phyloP scores from a whole-genome alignment of 495 filamentous ascomycete genomes.

The Penicillium dipodomyicola region DNA sequence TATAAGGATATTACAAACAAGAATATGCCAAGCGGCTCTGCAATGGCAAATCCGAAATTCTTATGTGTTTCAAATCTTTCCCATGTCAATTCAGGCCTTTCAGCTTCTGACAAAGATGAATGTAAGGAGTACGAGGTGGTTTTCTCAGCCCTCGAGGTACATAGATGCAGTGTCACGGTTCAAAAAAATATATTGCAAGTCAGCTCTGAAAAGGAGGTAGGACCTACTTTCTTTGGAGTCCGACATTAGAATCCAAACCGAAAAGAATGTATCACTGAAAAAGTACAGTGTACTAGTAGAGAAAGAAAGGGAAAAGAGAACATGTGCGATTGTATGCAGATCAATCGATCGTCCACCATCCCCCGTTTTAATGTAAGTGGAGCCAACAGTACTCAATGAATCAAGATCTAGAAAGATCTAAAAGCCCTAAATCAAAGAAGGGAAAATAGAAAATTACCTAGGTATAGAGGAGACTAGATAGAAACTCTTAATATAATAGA shows the following conservation, averaged over 20 bases:
- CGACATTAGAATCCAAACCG: constrained; percentile 20
- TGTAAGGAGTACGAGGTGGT: constrained; percentile 1
- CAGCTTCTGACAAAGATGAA: background rate
- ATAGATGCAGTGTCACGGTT: constrained; percentile 9
- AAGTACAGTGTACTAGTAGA: too few relatives aligned
- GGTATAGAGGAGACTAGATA: background rate
- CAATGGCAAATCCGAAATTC: background rate
- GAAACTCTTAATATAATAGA: background rate
- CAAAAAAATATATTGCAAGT: constrained; percentile 5
- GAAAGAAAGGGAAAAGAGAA: constrained; percentile 2
- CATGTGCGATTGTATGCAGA: constrained; percentile 4
- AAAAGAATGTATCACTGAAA: constrained; percentile 5
- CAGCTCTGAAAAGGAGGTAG: constrained; percentile 7
- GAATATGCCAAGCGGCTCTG: background rate
- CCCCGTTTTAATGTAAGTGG: constrained; percentile 5
- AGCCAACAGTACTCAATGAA: constrained; percentile 3
- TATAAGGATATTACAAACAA: background rate
- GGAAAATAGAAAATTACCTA: too few relatives aligned
- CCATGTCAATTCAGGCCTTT: background rate
- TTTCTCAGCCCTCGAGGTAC: constrained; percentile 12
- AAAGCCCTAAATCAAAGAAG: background rate
- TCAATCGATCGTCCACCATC: constrained; percentile 16
- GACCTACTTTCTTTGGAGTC: constrained; percentile 11
- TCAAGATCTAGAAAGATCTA: background rate
- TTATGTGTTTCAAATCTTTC: background rate